A percentile compares a stretch with the other conserved stretches of the same genome.
Conservation (phyloP, 805 yeast species). For the Myxozyma melibiosi region DNA sequence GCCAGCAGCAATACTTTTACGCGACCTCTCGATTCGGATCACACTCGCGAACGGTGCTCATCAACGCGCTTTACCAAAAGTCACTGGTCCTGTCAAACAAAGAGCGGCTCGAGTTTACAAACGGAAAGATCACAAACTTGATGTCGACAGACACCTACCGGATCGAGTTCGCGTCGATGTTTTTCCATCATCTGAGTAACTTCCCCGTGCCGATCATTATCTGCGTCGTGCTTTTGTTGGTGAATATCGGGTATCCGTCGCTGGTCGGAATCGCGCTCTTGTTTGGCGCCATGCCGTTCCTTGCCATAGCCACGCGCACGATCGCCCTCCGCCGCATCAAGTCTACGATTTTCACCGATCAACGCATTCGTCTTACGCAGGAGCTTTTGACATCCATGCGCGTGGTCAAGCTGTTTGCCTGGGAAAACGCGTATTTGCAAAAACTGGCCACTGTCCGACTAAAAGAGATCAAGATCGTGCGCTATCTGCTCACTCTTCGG, state of each 20-base stretch:
- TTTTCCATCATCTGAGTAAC: conserved; percentile 63
- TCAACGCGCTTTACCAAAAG: conserved; percentile 70
- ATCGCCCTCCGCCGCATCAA: conserved; percentile 58
- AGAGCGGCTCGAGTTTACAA: conserved; percentile 62
- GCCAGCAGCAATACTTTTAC: conserved; percentile 66
- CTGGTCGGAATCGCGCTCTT: conserved; percentile 67
- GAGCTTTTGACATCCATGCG: conserved; percentile 80
- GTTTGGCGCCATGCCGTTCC: conserved; percentile 42
- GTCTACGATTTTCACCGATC: conserved; percentile 71
- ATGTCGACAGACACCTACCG: conserved; percentile 82
- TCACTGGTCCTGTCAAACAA: conserved; percentile 61
- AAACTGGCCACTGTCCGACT: conserved; percentile 58
- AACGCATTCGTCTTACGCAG: conserved; percentile 71
- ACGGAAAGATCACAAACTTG: conserved; percentile 72
- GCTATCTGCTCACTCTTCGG: conserved; percentile 65
- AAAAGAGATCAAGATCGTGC: conserved; percentile 62
- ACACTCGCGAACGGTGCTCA: conserved; percentile 69
- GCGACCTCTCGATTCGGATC: conserved; percentile 66
- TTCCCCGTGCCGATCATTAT: conserved; percentile 67
- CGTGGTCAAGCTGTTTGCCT: conserved; percentile 82
- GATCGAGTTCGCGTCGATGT: conserved; percentile 73
- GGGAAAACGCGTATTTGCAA: conserved; percentile 80
- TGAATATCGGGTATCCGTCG: conserved; percentile 71
- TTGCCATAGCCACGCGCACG: conserved; percentile 52
- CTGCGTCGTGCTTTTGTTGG: conserved; percentile 62